Evolutionary conservation across 805 yeast genomes (phyloP).

Genomic region (Teunomyces aglyptinius): DNA sequence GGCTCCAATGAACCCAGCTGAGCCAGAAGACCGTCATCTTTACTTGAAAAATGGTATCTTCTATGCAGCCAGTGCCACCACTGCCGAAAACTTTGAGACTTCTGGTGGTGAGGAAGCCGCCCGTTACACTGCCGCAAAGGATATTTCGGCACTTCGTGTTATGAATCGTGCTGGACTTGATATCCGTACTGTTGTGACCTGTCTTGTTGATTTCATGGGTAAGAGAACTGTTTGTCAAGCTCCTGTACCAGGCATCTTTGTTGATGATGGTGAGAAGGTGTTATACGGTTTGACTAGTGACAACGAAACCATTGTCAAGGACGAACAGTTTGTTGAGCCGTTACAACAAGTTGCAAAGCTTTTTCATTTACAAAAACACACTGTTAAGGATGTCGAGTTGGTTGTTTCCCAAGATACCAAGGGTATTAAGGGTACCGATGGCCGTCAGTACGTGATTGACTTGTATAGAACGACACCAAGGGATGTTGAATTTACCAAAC

Average conservation of each 20-base stretch:
- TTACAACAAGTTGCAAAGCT: constrained; percentile 65
- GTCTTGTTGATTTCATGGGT: constrained; percentile 90
- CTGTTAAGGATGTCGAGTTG: constrained; percentile 49
- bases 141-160: constrained; percentile 66
- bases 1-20: constrained; percentile 77
- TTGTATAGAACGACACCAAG: constrained; percentile 80
- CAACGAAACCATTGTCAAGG: constrained; percentile 46
- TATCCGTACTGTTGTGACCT: constrained; percentile 70
- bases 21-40: constrained; percentile 58
- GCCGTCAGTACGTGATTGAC: constrained; percentile 80
- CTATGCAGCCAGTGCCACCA: constrained; percentile 70
- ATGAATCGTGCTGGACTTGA: constrained; percentile 63
- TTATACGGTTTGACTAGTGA: constrained; percentile 75
- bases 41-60: constrained; percentile 81
- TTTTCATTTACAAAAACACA: constrained; percentile 75
- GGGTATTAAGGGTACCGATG: constrained; percentile 83
- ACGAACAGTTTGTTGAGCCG: constrained; percentile 51
- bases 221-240: constrained; percentile 87
- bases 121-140: constrained; percentile 74
- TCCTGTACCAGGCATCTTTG: constrained; percentile 90
- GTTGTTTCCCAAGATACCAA: constrained; percentile 76
- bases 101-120: constrained; percentile 87
- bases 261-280: constrained; percentile 50
- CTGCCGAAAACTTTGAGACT: constrained; percentile 52
- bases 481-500: constrained; percentile 73